Base-by-base conservation (phyloP, 129 eudicot genomes). In the Heracleum sosnowskyi region DNA sequence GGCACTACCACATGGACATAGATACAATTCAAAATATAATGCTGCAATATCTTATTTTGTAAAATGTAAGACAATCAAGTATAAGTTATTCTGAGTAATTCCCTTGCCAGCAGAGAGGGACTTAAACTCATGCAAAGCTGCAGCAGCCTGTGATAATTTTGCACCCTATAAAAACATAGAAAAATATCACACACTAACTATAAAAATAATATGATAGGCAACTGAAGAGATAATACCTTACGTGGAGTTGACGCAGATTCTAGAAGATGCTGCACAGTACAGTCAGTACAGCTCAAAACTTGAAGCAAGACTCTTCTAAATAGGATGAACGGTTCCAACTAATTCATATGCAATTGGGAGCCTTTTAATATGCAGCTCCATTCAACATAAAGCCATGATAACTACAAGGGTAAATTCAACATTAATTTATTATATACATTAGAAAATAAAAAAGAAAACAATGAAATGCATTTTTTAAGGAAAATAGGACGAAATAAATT, bases 211-310 rank as follows among this genome's bases (percentile, higher is more conserved):
- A 15, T 40, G 12, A 11, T 11, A 60, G 68, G 33, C 68, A 60
- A 60, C 68, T 60, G 64, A 26, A 29, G 44, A 41, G 55, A 77
- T 31, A 75, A 77, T 83, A 94, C 98, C 97, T 94, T 91, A 76
- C 98, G 98, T 80, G 91, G 97, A 86, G 86, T 84, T 55, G 96
- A 88, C 22, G 97, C 88, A 79, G 98, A 91, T 81, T 91, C 94
- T 83, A 87, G 79, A 83, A 95, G 97, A 88, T 95, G 97, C 77
- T 90, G 91, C 75, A 88, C 85, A 36, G 80, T 86, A 84, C 79
- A 87, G 55, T 87, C 94, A 80, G 40, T 83, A 78, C 92, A 90
- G 77, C 89, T 85, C 79, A 95, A 86, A 75, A 91, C 86, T 79
- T 87, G 92, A 82, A 95, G 97, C 88, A 95, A 82, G 29, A 86